phyloP scores from a whole-genome alignment of 768 basidiomycete genomes.

The Leccinum boreale region DNA sequence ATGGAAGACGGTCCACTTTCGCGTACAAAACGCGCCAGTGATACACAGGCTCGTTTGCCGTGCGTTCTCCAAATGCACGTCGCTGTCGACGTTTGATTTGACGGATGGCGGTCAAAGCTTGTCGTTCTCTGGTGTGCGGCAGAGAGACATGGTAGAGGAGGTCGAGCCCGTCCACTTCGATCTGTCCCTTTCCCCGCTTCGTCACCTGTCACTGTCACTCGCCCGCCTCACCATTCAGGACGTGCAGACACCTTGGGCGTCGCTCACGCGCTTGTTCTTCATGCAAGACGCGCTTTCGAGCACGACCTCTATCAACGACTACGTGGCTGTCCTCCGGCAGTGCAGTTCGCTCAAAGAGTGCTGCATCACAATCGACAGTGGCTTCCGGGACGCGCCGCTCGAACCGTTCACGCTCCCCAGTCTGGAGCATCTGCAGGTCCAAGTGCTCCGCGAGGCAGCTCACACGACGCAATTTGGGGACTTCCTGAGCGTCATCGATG shows the following conservation, averaged over 20 bases:
- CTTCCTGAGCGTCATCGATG: slow-evolving; percentile 12
- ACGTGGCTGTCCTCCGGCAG: slow-evolving; percentile 16
- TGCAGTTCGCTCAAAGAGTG: slow-evolving; percentile 24
- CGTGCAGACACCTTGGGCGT: slow-evolving; percentile 15
- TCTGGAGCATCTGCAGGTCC: slow-evolving; percentile 18
- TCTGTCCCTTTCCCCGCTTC: slow-evolving; percentile 14
- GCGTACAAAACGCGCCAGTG: slow-evolving; percentile 17
- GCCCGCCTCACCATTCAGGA: slow-evolving; percentile 15
- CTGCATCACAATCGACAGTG: slow-evolving; percentile 13
- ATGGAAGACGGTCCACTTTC: slow-evolving; percentile 22
- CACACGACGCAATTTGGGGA: slow-evolving; percentile 20
- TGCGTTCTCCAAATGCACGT: slow-evolving; percentile 12
- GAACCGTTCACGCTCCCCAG: slow-evolving; percentile 11
- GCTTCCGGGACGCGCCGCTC: slow-evolving; percentile 4
- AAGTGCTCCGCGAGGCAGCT: slow-evolving; percentile 12
- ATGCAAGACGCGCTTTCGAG: slow-evolving; percentile 25
- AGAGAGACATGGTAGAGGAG: neutral
- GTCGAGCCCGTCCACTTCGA: slow-evolving; percentile 10
- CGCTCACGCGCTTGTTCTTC: slow-evolving; percentile 20
- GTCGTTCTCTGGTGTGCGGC: slow-evolving; percentile 2
- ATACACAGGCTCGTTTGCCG: slow-evolving; percentile 11
- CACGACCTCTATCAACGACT: slow-evolving; percentile 18
- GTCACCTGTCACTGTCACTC: slow-evolving; percentile 17
- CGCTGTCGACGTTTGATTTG: slow-evolving; percentile 17
- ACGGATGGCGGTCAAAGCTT: slow-evolving; percentile 17